Evolutionary conservation across 2,329 filamentous ascomycete species (phyloP), one percentile per base, ranked within the genome.

Genomic region (Macrophomina tecta): DNA sequence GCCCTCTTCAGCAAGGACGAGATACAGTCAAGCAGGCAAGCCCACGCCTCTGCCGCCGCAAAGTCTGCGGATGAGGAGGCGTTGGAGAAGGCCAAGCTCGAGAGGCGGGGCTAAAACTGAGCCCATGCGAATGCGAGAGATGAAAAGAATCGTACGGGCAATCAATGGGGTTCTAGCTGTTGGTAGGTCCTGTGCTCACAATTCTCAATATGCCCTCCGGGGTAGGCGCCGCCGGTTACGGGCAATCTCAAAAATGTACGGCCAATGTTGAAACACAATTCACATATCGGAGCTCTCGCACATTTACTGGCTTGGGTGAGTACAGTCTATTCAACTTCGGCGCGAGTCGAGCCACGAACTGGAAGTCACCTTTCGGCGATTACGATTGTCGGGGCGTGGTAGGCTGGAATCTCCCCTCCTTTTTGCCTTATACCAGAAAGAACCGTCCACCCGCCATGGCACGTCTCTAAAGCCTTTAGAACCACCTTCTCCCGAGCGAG

Each of bases 1-100:
- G 64, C 64, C 23, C 28, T 66, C 32, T 40, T 66, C 18, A 56
- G 64, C 28, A 60, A 61, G 38, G 55, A 52, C 23, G 32, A 52
- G 64, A 12, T 49, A 4, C 34, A 60, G 55, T 49, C 42, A 2
- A 48, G 48, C 2, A 49, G 34, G 51, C 30, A 42, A 9, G 36
- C 38, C 51, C 40, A 58, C 1, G 40, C 40, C 14, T 34, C 42
- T 11, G 8, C 51, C 5, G 18, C 16, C 36, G 53, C 7, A 16
- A 65, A 58, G 23, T 58, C 63, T n/a, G 18, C 42, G 4, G 63
- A 65, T 16, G 63, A 58, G 5, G 63, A 46, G 6, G 63, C 52
- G 18, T 30, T 65, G 42, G 63, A 65, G 18, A 46, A 12, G 11
- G 32, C 14, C 28, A 65, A 65, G 42, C 30, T 28, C 1, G 58